Evolutionary conservation across 495 filamentous ascomycete species (phyloP).

Genomic region (Xylaria curta): DNA sequence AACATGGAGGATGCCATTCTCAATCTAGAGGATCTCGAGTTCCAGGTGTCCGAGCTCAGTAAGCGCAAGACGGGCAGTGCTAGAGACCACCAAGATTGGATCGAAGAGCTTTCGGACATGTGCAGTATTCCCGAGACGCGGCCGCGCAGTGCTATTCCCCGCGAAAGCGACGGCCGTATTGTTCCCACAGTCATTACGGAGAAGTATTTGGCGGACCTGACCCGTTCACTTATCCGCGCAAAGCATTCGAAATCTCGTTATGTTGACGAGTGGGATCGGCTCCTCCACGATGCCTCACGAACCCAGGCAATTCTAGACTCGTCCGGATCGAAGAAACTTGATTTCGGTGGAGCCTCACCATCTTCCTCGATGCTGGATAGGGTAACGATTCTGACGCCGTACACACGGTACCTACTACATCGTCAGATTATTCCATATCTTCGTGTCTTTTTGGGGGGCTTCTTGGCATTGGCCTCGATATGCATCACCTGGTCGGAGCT

Average conservation of each 20-base stretch:
- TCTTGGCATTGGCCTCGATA: constrained; percentile 75
- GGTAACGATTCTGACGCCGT: constrained; percentile 74
- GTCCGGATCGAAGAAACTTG: constrained; percentile 76
- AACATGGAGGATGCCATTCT: constrained; percentile 84
- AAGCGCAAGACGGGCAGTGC: constrained; percentile 85
- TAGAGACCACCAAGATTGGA: constrained; percentile 87
- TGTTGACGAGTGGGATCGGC: constrained; percentile 80
- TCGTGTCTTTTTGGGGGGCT: constrained; percentile 62
- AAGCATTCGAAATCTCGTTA: constrained; percentile 84
- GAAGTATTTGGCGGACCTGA: constrained; percentile 88
- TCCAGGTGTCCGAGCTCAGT: constrained; percentile 76
- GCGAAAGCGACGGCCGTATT: constrained; percentile 46
- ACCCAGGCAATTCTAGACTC: constrained; percentile 87
- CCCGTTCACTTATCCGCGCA: constrained; percentile 77
- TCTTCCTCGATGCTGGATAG: constrained; percentile 60
- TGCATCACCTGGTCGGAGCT: constrained; percentile 93
- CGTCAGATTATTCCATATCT: constrained; percentile 70
- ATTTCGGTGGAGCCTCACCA: constrained; percentile 68
- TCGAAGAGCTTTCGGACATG: constrained; percentile 83
- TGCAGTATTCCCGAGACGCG: constrained; percentile 70
- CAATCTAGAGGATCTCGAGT: constrained; percentile 80
- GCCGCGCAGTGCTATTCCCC: constrained; percentile 52
- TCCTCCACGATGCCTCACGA: constrained; percentile 73
- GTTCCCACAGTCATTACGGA: constrained; percentile 88
- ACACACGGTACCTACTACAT: constrained; percentile 81